phyloP scores from a whole-genome alignment of 148 eudicot genomes.

The Camellia granthamiana region DNA sequence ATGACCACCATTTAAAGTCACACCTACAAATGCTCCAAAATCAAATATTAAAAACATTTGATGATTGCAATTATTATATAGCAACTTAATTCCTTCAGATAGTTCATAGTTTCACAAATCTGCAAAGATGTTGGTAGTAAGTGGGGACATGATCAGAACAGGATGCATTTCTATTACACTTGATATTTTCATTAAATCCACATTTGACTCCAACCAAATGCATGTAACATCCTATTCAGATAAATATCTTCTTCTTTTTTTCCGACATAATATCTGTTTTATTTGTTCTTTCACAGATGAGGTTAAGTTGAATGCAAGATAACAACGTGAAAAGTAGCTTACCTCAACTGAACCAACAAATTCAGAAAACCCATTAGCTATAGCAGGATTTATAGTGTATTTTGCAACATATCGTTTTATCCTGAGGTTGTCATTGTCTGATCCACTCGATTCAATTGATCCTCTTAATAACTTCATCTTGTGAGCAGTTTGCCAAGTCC shows the following conservation, averaged over 20 bases:
- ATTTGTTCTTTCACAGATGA: neutral
- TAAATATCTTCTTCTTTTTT: no score
- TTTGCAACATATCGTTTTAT: conserved; percentile 87
- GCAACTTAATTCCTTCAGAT: neutral
- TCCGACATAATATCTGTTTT: neutral
- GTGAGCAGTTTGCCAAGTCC: conserved; percentile 99
- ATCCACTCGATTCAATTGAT: conserved; percentile 41
- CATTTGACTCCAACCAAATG: neutral
- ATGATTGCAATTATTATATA: neutral
- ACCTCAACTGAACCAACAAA: conserved; percentile 93
- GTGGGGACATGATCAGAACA: neutral
- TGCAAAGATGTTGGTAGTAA: neutral
- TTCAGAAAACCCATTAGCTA: conserved; percentile 78
- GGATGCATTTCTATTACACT: neutral
- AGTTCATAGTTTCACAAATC: neutral
- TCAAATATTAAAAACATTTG: neutral
- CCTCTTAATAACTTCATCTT: conserved; percentile 90
- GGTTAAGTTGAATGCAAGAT: neutral
- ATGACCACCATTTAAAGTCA: no score
- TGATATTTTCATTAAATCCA: neutral
- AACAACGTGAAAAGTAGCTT: conserved; percentile 8
- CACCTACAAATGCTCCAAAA: no score
- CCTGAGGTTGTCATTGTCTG: conserved; percentile 73
- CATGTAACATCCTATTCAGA: no score
- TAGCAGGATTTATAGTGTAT: conserved; percentile 92